phyloP scores from a whole-genome alignment of 108 stramenopile genomes.

The Stephanodiscus triporus region DNA sequence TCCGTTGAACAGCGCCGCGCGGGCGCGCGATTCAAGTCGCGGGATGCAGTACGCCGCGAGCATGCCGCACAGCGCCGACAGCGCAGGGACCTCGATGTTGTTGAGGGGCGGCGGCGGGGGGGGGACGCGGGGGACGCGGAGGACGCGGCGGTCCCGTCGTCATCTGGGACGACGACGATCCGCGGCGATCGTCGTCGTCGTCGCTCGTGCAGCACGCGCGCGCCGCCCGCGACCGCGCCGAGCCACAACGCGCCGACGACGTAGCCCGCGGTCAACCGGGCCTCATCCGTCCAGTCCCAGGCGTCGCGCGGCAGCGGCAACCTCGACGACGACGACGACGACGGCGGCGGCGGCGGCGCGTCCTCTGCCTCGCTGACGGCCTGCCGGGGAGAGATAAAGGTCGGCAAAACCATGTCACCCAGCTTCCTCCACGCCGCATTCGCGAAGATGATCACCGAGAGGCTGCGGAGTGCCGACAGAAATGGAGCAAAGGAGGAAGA shows the following conservation, averaged over 20 bases:
- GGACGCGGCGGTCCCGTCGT: no score
- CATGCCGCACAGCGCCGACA: conserved; percentile 47
- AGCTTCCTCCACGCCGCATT: conserved; percentile 36
- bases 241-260: conserved; percentile 40
- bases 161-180: no score
- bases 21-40: background rate
- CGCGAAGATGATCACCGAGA: conserved; percentile 10
- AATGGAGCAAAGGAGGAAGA: background rate
- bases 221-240: conserved; percentile 41
- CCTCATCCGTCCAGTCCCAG: no score
- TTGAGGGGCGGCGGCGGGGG: conserved; percentile 47
- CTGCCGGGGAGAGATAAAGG: no score
- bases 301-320: no score
- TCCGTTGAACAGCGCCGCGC: conserved; percentile 50
- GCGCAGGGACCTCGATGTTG: conserved; percentile 47
- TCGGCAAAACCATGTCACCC: no score
- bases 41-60: conserved; percentile 16
- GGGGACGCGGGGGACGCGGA: no score
- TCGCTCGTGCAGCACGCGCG: conserved; percentile 45
- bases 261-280: no score
- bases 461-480: background rate
- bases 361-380: no score
- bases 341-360: no score
- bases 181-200: background rate
- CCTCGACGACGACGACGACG: no score